Evolutionary conservation across 176 grass and related monocot genomes (phyloP).

Genomic region (Oryza meyeriana): DNA sequence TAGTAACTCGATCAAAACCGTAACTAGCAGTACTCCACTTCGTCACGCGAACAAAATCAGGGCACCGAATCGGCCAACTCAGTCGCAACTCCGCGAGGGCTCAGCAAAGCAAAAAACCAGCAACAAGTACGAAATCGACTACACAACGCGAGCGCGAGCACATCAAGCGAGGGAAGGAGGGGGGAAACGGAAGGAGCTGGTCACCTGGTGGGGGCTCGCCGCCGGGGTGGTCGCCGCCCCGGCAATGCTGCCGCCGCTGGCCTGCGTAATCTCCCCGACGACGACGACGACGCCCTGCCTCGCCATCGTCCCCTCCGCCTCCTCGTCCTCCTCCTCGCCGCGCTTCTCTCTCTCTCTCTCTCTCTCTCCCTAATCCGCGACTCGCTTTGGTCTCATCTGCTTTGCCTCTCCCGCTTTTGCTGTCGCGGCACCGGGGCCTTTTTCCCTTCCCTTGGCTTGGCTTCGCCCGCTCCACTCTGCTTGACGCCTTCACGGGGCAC

Average conservation of each 20-base stretch:
- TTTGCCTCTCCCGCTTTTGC: slow-evolving; percentile 22
- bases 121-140: background rate
- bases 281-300: slow-evolving; percentile 12
- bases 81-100: background rate
- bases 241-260: slow-evolving; percentile 23
- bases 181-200: background rate
- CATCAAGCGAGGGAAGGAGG: background rate
- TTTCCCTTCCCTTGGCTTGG: no score
- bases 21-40: background rate
- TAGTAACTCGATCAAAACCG: background rate
- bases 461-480: slow-evolving; percentile 2
- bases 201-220: slow-evolving; percentile 53
- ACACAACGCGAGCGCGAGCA: background rate
- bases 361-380: background rate
- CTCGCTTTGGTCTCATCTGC: slow-evolving; percentile 27
- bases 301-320: slow-evolving; percentile 6
- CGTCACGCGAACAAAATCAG: background rate
- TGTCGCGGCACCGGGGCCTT: background rate
- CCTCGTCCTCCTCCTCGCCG: background rate
- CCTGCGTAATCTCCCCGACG: slow-evolving; percentile 36
- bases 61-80: background rate
- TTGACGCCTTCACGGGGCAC: background rate
- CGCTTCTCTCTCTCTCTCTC: background rate
- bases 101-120: no score
- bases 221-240: background rate